phyloP scores from a whole-genome alignment of 257 asterid genomes.

The Leptodermis oblonga region DNA sequence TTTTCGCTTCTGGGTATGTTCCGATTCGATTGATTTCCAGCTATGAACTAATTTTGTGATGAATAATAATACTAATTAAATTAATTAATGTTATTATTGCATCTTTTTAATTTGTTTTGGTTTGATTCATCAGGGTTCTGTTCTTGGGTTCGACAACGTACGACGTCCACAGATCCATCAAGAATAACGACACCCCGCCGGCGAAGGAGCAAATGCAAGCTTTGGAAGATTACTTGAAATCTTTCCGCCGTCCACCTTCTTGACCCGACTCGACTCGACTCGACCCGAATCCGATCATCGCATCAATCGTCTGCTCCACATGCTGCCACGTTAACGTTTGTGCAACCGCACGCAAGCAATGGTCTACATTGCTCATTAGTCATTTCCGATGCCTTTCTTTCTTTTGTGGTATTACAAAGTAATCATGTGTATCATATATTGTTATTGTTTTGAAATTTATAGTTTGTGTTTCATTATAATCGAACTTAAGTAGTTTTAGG shows the following conservation, averaged over 20 bases:
- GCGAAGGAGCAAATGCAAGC: constrained; percentile 44
- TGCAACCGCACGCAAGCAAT: neutral
- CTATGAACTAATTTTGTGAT: no score
- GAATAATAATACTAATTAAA: no score
- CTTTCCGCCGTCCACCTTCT: constrained; percentile 43
- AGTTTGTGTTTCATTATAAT: no score
- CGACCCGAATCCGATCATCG: no score
- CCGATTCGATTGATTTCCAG: neutral
- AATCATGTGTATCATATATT: no score
- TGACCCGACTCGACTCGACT: no score
- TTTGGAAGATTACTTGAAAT: constrained; percentile 38
- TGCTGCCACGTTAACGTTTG: constrained; percentile 16
- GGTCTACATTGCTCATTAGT: neutral
- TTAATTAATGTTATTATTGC: neutral
- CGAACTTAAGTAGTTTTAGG: no score
- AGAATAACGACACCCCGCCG: constrained; percentile 49
- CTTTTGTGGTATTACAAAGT: no score
- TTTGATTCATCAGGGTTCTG: constrained; percentile 25
- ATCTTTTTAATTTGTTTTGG: no score
- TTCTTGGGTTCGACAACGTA: constrained; percentile 51
- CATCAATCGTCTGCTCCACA: neutral
- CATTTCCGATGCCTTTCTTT: no score
- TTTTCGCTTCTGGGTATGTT: constrained; percentile 44
- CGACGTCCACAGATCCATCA: constrained; percentile 65
- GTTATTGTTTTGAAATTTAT: no score